Evolutionary conservation across 1,284 basidiomycete species (phyloP).

Genomic region (Irpex sp.): DNA sequence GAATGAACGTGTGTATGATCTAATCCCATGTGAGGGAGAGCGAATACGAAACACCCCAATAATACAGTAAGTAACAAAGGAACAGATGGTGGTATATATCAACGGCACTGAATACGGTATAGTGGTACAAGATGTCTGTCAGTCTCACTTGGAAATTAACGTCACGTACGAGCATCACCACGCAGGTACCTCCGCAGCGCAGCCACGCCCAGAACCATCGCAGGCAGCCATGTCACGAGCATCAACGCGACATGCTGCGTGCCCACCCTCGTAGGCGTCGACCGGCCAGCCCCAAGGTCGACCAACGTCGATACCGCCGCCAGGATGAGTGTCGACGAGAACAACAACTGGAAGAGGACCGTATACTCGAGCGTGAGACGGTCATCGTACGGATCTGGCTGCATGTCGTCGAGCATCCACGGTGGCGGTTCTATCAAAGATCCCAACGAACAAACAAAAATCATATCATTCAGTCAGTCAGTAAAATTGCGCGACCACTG

Average conservation of each 20-base stretch:
- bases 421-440: constrained; percentile 5
- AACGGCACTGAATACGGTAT: not conserved
- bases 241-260: constrained; percentile 54
- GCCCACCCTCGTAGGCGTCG: constrained; percentile 40
- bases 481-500: not conserved
- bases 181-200: not conserved
- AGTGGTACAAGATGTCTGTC: not conserved
- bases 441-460: not conserved
- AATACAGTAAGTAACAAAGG: too few relatives aligned
- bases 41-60: not conserved
- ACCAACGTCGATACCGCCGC: constrained; percentile 46
- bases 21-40: not conserved
- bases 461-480: not conserved
- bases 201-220: constrained; percentile 21
- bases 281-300: constrained; percentile 36
- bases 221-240: constrained; percentile 48
- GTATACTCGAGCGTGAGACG: constrained; percentile 25
- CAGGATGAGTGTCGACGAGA: constrained; percentile 35
- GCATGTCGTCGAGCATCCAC: constrained; percentile 5
- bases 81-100: not conserved
- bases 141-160: not conserved
- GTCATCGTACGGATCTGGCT: not conserved
- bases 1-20: constrained; percentile 2
- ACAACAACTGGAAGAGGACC: constrained; percentile 27
- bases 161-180: not conserved